Conservation (phyloP, 495 filamentous ascomycete species). For the Daldinia vernicosa region DNA sequence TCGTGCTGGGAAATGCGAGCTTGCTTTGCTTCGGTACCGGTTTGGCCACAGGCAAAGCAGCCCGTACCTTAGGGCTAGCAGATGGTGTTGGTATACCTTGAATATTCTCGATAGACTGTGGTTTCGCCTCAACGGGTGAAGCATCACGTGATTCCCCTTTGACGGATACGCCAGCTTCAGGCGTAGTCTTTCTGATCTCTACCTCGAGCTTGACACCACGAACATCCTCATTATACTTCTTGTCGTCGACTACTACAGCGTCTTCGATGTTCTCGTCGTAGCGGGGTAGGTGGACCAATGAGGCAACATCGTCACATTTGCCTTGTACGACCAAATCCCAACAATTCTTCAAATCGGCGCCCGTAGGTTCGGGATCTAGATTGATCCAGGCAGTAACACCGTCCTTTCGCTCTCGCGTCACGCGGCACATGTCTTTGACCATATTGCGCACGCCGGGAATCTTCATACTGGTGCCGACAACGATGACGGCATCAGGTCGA, state of each 20-base stretch:
- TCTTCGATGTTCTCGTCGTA: constrained; percentile 74
- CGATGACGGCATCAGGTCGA: constrained; percentile 88
- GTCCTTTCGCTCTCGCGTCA: constrained; percentile 79
- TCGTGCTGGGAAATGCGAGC: constrained; percentile 43
- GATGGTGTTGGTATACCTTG: constrained; percentile 72
- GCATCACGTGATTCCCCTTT: constrained; percentile 38
- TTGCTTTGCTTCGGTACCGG: constrained; percentile 52
- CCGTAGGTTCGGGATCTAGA: constrained; percentile 78
- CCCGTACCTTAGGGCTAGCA: constrained; percentile 63
- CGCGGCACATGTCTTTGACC: constrained; percentile 86
- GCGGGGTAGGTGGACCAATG: constrained; percentile 72
- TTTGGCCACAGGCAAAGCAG: constrained; percentile 52
- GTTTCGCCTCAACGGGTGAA: constrained; percentile 47
- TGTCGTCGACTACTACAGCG: constrained; percentile 51
- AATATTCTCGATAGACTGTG: constrained; percentile 43
- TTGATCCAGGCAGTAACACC: constrained; percentile 97
- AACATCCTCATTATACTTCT: constrained; percentile 49
- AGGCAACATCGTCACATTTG: constrained; percentile 87
- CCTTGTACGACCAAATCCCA: constrained; percentile 91
- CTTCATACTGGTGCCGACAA: constrained; percentile 94
- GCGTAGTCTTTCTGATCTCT: constrained; percentile 36
- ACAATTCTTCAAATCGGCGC: constrained; percentile 86
- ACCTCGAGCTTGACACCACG: constrained; percentile 52
- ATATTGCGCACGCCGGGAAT: constrained; percentile 91
- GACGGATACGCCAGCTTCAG: constrained; percentile 33